Evolutionary conservation across 306 rosid genomes (phyloP).

Genomic region (Citrullus amarus): DNA sequence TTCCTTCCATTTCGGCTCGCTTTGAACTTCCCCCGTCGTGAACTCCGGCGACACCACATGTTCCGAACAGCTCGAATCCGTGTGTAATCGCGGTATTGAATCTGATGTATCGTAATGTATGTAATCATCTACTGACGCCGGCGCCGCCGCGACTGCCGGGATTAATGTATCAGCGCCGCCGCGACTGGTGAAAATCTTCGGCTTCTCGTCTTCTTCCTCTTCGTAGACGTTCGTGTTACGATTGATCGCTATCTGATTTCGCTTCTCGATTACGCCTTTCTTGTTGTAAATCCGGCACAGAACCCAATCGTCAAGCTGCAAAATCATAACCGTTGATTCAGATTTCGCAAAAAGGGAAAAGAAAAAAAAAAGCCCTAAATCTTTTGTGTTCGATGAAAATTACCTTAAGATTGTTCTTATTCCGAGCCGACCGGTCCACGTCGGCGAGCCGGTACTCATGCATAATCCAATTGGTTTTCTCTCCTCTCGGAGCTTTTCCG

Average conservation of each 20-base stretch:
- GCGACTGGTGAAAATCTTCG: slow-evolving; percentile 15
- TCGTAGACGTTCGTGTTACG: slow-evolving; percentile 21
- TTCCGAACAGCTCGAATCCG: slow-evolving; percentile 98
- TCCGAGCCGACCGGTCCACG: slow-evolving; percentile 81
- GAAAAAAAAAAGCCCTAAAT: background rate
- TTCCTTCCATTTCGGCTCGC: slow-evolving; percentile 83
- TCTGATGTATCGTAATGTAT: slow-evolving; percentile 55
- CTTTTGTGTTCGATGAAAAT: background rate
- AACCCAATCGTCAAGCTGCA: slow-evolving; percentile 97
- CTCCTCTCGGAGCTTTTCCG: slow-evolving; percentile 89
- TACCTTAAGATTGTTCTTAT: slow-evolving; percentile 83
- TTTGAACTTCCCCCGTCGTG: slow-evolving; percentile 68
- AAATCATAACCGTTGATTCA: slow-evolving; percentile 21
- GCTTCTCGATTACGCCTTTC: slow-evolving; percentile 58
- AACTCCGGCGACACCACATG: slow-evolving; percentile 94
- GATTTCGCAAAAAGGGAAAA: background rate
- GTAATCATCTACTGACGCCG: slow-evolving; percentile 26
- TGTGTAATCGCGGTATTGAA: slow-evolving; percentile 72
- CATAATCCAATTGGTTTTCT: slow-evolving; percentile 97
- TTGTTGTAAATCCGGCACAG: slow-evolving; percentile 92
- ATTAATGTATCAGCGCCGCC: background rate
- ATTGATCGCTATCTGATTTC: background rate
- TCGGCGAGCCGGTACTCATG: slow-evolving; percentile 94
- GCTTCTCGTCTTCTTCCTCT: slow-evolving; percentile 54
- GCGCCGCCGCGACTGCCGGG: background rate